These are phyloP conservation scores for Anisodus tanguticus DNA, from an alignment of 257 asterid genomes.

Conservation along the genomic window DNA sequence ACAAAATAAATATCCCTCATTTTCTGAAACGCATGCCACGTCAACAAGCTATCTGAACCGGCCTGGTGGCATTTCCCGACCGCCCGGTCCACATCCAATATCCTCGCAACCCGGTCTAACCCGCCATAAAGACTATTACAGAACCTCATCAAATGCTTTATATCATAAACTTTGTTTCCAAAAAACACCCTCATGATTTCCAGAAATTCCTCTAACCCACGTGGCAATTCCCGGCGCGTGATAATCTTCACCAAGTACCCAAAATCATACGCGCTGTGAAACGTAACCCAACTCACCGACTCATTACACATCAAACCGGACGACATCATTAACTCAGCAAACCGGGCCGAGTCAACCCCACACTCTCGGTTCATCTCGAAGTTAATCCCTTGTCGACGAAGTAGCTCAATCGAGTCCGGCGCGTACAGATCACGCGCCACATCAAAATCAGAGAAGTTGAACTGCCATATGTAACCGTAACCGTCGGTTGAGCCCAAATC, in stretches of 20 bases:
- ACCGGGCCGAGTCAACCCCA: slow-evolving; percentile 44
- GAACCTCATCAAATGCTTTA: slow-evolving; percentile 62
- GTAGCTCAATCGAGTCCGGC: slow-evolving; percentile 53
- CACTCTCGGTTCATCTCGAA: slow-evolving; percentile 37
- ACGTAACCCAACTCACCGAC: slow-evolving; percentile 53
- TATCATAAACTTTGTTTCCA: slow-evolving; percentile 56
- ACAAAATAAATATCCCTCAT: slow-evolving; percentile 37
- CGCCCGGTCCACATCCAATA: slow-evolving; percentile 46
- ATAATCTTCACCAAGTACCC: slow-evolving; percentile 64
- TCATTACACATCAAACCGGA: slow-evolving; percentile 64
- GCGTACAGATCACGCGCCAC: slow-evolving; percentile 48
- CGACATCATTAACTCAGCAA: slow-evolving; percentile 58
- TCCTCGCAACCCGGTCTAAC: slow-evolving; percentile 52
- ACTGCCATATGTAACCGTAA: slow-evolving; percentile 64
- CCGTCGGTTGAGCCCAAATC: slow-evolving; percentile 42
- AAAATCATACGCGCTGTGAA: slow-evolving; percentile 68
- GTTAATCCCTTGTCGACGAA: slow-evolving; percentile 53
- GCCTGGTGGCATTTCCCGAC: slow-evolving; percentile 68
- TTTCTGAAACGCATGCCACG: slow-evolving; percentile 60
- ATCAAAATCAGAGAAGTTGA: slow-evolving; percentile 59
- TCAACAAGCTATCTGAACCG: slow-evolving; percentile 68
- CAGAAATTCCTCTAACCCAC: slow-evolving; percentile 47
- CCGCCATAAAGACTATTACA: slow-evolving; percentile 60
- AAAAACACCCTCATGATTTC: slow-evolving; percentile 46
- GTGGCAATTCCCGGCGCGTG: slow-evolving; percentile 56